phyloP scores from a whole-genome alignment of 371 early-diverging fungal species.

The Polyrhizophydium stewartii region DNA sequence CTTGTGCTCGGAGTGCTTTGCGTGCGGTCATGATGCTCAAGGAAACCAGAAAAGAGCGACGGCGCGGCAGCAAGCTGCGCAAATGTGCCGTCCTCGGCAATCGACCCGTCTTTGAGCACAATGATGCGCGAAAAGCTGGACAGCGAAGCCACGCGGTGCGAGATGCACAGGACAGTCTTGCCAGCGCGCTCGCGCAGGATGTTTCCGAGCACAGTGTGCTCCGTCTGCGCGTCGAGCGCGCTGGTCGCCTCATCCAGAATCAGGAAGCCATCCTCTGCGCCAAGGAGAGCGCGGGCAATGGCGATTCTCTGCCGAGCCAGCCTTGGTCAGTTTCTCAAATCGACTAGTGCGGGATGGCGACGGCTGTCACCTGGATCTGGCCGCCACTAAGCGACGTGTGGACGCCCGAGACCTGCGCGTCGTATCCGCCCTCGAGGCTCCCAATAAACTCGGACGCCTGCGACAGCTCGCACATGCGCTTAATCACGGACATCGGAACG shows the following conservation, averaged over 20 bases:
- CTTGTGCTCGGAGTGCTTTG: background rate
- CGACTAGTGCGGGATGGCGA: too few relatives aligned
- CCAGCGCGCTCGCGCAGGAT: conserved; percentile 16
- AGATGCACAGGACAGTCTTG: conserved; percentile 11
- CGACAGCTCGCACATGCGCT: conserved; percentile 28
- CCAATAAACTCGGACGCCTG: conserved; percentile 69
- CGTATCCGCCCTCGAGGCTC: conserved; percentile 46
- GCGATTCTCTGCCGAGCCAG: conserved; percentile 41
- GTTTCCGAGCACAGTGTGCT: conserved; percentile 73
- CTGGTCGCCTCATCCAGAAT: conserved; percentile 98
- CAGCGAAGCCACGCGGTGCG: conserved; percentile 9
- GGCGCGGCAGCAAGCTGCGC: background rate
- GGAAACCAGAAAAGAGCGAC: too few relatives aligned
- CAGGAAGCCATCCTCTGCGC: conserved; percentile 72
- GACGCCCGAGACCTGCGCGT: conserved; percentile 38
- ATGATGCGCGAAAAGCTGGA: background rate
- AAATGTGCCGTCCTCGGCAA: background rate
- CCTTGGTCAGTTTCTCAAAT: too few relatives aligned
- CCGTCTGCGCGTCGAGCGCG: conserved; percentile 81
- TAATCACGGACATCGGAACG: background rate
- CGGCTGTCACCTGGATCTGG: conserved; percentile 5
- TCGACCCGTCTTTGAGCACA: background rate
- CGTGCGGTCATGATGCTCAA: too few relatives aligned
- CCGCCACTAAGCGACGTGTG: conserved; percentile 15
- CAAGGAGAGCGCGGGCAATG: conserved; percentile 43